phyloP scores from a whole-genome alignment of 768 basidiomycete species.

The Auricularia auricula-judae region DNA sequence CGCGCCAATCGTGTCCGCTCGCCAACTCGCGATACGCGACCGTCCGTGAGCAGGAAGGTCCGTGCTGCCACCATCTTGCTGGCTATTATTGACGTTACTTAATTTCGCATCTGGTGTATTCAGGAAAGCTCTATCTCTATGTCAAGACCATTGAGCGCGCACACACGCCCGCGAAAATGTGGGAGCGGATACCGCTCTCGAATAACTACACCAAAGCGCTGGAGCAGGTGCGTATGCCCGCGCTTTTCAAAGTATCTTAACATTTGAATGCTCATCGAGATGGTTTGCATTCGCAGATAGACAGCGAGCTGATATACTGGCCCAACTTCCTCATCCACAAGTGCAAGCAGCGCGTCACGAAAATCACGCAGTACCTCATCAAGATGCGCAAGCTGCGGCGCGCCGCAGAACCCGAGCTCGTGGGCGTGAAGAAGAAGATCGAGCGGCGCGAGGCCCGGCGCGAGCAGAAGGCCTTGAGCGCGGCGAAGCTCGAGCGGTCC shows the following conservation, averaged over 20 bases:
- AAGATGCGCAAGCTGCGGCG: slow-evolving; percentile 90
- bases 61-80: neutral
- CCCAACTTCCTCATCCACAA: slow-evolving; percentile 96
- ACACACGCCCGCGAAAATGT: slow-evolving; percentile 93
- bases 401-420: slow-evolving; percentile 82
- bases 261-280: neutral
- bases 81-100: neutral
- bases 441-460: slow-evolving; percentile 86
- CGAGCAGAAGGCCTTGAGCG: slow-evolving; percentile 92
- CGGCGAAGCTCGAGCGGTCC: slow-evolving; percentile 87
- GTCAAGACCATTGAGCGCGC: slow-evolving; percentile 97
- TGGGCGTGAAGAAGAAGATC: slow-evolving; percentile 95
- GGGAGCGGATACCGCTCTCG: slow-evolving; percentile 89
- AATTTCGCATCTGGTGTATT: neutral
- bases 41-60: slow-evolving; percentile 92
- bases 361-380: slow-evolving; percentile 98
- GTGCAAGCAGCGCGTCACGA: slow-evolving; percentile 98
- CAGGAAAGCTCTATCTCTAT: slow-evolving; percentile 83
- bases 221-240: slow-evolving; percentile 60
- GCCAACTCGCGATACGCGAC: slow-evolving; percentile 97
- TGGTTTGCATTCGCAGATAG: slow-evolving; percentile 50
- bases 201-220: slow-evolving; percentile 93
- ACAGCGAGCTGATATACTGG: slow-evolving; percentile 94
- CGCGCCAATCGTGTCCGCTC: slow-evolving; percentile 90
- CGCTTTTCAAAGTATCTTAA: neutral